A percentile compares a stretch with the other conserved stretches of the same genome.
These are phyloP conservation scores for Chlamydomonas reinhardtii DNA, from an alignment of 163 green algal species.

Conservation along the genomic window DNA sequence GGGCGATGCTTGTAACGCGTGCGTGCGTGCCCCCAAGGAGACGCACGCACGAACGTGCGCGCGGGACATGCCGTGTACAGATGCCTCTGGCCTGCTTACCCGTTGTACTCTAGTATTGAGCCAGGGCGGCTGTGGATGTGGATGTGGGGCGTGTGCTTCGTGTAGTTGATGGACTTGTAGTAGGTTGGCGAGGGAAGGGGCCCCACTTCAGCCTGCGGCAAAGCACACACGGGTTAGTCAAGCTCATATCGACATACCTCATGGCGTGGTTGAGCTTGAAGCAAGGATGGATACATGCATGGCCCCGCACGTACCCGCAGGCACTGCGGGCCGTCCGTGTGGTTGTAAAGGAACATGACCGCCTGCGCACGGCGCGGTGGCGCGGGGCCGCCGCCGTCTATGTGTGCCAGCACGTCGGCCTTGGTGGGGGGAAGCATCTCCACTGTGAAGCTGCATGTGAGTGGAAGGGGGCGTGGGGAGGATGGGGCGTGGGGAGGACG, in stretches of 20 bases:
- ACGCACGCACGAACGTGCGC: background rate
- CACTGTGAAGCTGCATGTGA: background rate
- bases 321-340: background rate
- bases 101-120: background rate
- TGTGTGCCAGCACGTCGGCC: background rate
- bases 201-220: background rate
- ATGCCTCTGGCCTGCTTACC: background rate
- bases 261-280: too few species aligned
- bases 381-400: background rate
- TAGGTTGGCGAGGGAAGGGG: background rate
- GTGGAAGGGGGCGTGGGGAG: background rate
- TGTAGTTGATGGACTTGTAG: background rate
- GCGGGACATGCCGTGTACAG: background rate
- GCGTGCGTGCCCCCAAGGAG: too few species aligned
- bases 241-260: too few species aligned
- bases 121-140: background rate
- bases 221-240: too few species aligned
- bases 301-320: background rate
- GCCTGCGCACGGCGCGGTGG: background rate
- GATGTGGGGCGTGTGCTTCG: background rate
- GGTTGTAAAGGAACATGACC: background rate
- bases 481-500: background rate
- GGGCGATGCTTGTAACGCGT: too few species aligned
- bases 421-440: background rate
- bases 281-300: too few species aligned